These are phyloP conservation scores for Aureobasidium sp. DNA, from an alignment of 2,329 filamentous ascomycete genomes.

Conservation along the genomic window DNA sequence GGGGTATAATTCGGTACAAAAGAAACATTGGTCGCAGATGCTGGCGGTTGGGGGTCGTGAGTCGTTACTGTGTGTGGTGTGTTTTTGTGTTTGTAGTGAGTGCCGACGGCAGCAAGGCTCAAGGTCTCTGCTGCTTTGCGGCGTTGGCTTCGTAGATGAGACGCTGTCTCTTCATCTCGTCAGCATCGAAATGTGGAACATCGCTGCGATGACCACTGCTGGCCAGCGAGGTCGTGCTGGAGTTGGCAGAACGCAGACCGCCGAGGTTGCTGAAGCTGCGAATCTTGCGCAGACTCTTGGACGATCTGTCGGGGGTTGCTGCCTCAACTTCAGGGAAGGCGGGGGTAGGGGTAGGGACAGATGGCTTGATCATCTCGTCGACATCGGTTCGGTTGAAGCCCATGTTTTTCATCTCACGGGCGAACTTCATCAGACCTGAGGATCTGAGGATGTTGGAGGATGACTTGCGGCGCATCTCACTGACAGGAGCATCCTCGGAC, in stretches of 20 bases:
- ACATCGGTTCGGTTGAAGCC: conserved; percentile 47
- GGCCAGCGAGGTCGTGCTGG: conserved; percentile 27
- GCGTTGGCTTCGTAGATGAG: conserved; percentile 41
- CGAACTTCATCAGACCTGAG: conserved; percentile 53
- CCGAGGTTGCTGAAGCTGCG: conserved; percentile 29
- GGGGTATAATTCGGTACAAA: conserved; percentile 14
- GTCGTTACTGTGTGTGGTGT: conserved; percentile 6
- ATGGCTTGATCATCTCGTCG: conserved; percentile 36
- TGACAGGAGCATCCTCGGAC: conserved; percentile 21
- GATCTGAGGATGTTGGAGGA: conserved; percentile 26
- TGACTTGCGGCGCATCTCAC: conserved; percentile 19
- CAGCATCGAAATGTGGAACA: conserved; percentile 40
- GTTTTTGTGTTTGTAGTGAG: background rate
- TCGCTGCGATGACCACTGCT: conserved; percentile 28
- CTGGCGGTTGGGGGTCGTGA: conserved; percentile 9
- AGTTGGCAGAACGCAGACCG: conserved; percentile 24
- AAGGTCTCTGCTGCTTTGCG: conserved; percentile 8
- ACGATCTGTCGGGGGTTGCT: conserved; percentile 7
- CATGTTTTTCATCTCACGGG: conserved; percentile 53
- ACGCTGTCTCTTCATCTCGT: conserved; percentile 42
- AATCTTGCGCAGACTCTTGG: conserved; percentile 30
- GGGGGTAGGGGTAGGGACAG: background rate
- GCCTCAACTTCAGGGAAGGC: background rate
- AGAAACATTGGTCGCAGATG: conserved; percentile 10
- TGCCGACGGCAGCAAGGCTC: background rate